Base-by-base conservation (phyloP, 257 asterid genomes). In the Solanum peruvianum region DNA sequence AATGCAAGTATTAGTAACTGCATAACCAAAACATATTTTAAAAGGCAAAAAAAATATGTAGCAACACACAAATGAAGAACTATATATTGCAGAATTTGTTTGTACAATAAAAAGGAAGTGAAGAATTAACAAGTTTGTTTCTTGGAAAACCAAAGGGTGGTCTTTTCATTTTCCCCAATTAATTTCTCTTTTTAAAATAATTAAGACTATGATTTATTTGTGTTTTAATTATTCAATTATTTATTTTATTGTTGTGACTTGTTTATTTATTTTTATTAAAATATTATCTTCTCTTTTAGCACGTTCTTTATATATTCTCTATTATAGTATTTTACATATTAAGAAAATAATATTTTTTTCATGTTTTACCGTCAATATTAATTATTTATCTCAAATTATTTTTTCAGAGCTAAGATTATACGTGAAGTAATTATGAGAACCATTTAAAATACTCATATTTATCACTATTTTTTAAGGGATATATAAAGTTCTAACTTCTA, bases 161-260 rank as follows among this genome's bases (percentile, higher is more conserved):
- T 73, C 81, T 37, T 73, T 73, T 73, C 81, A 73, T 73, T 62
- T 62, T n/a, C 70, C 70, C 69, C 69, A 60, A 18, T 56, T 56
- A 56, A 58, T 21, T 58, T 21, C 52, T 45, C 0, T 2, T 8
- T 56, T 18, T 10, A 10, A 42, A 60, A 64, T 67, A 29, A 67
- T 25, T 56, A 25, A 64, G 35, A 64, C 72, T 12, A 66, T 67
- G 29, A 67, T 67, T 7, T 14, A 67, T 67, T 27, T 15, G 18
- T 67, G 73, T 13, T 12, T 66, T 11, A 4, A 9, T 66, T 27
- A 66, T 66, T 5, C 62, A 52, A 52, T 16, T 16, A 52, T 6
- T 6, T 52, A 16, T 52, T 16, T 7, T 33, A 5, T 4, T 33
- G 35, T 58, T 20, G 11, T 58, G 20, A 56, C 16, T 49, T 49